Percentiles rank a stretch among this genome's conserved stretches.
Evolutionary conservation across 129 eudicot genomes (phyloP).

Genomic region (Oenanthe sinensis): DNA sequence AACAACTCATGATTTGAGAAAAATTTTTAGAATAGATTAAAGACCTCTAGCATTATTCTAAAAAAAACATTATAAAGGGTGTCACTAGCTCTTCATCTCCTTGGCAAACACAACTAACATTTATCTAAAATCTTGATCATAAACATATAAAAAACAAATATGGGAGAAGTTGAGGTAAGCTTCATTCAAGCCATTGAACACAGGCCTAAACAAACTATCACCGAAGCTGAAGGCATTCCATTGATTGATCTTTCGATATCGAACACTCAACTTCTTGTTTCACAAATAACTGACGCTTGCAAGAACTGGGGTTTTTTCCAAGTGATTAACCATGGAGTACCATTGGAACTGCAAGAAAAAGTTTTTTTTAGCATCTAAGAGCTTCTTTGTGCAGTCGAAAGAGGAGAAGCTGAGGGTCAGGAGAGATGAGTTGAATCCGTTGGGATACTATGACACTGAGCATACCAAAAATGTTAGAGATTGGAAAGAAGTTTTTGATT

Average conservation of each 20-base stretch:
- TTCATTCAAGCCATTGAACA: constrained; percentile 63
- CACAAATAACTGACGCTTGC: constrained; percentile 34
- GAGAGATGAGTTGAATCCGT: constrained; percentile 19
- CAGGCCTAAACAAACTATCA: constrained; percentile 53
- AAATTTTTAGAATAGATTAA: too few relatives aligned
- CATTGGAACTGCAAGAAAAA: constrained; percentile 14
- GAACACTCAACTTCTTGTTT: constrained; percentile 19
- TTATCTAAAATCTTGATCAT: background rate
- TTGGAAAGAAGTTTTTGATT: constrained; percentile 40
- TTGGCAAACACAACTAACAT: background rate
- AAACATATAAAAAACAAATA: background rate
- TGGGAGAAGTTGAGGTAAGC: constrained; percentile 53
- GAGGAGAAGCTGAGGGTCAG: constrained; percentile 34
- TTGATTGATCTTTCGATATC: constrained; percentile 39
- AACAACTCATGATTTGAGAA: too few relatives aligned
- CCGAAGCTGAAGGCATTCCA: constrained; percentile 48
- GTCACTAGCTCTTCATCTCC: background rate
- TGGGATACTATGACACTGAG: constrained; percentile 33
- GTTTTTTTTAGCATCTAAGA: constrained; percentile 13
- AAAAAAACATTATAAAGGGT: background rate
- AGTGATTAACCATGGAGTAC: constrained; percentile 43
- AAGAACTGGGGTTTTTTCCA: constrained; percentile 48
- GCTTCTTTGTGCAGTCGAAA: constrained; percentile 21
- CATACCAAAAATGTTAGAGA: constrained; percentile 39
- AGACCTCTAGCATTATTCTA: too few relatives aligned